These are phyloP conservation scores for Neurospora tetrasperma DNA, from an alignment of 495 filamentous ascomycete genomes.

Conservation along the genomic window DNA sequence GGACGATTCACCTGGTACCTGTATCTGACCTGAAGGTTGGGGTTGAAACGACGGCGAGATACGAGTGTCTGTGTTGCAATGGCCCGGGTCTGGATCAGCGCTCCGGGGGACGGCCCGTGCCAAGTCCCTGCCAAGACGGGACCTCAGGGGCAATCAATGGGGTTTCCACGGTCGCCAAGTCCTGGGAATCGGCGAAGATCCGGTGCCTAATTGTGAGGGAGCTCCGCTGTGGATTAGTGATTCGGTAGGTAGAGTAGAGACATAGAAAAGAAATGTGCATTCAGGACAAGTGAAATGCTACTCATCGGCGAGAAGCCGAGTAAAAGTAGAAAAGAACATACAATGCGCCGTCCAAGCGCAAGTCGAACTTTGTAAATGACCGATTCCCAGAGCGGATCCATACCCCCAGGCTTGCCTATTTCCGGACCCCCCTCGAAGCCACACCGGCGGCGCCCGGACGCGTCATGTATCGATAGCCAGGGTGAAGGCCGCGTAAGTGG, in stretches of 20 bases:
- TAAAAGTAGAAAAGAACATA: not conserved
- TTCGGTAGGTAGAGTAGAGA: not conserved
- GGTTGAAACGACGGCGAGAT: not conserved
- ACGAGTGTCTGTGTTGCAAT: not conserved
- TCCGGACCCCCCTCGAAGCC: not conserved
- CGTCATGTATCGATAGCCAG: not conserved
- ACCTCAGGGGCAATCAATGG: not conserved
- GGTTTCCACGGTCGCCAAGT: not conserved
- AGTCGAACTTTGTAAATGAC: not conserved
- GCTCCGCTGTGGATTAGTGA: not conserved
- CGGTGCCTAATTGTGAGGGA: not conserved
- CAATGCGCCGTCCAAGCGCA: not conserved
- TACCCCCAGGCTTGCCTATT: not conserved
- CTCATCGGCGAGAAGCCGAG: not conserved
- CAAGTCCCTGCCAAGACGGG: not conserved
- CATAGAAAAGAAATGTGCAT: not conserved
- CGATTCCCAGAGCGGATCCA: not conserved
- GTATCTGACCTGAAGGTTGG: not conserved
- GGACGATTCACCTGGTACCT: too few relatives aligned
- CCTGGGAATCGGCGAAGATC: not conserved
- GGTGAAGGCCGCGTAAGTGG: not conserved
- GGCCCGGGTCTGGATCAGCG: not conserved
- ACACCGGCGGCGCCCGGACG: not conserved
- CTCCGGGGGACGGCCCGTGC: not conserved
- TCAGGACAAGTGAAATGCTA: not conserved